Base-by-base conservation (phyloP, 2,329 filamentous ascomycete genomes). In the Nothophaeocryptopus gaeumannii region DNA sequence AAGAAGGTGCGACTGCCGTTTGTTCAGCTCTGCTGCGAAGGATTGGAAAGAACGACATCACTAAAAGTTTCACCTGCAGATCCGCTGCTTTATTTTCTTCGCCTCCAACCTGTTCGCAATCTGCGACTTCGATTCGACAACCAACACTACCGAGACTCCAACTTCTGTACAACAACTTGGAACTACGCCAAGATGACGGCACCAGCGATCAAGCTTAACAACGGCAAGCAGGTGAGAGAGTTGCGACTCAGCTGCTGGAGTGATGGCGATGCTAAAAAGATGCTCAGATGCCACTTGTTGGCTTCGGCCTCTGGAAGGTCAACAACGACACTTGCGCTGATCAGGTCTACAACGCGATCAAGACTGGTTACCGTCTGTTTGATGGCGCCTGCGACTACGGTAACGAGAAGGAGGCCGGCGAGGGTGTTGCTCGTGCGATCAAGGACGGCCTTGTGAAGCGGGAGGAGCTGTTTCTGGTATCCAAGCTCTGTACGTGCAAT, bases 381-480 rank as follows among this genome's bases (percentile, higher is more conserved):
- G 80, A 83, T 58, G 80, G 80, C 51, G 80, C 80, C 50, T 81
- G 77, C 63, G 87, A 91, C 71, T 92, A 93, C 72, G 86, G 86
- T 63, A 92, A 92, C 69, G 88, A 92, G 72, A 81, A 82, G 61
- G 86, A 90, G 71, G 83, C 80, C 58, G 88, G 88, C 51, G 74
- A 90, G 68, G 88, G 88, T 63, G 79, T 92, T 39, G 81, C 84
- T 52, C 85, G 86, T 60, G 88, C 88, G 64, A 89, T 93, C 72
- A 80, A 85, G 66, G 88, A 93, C 8, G 86, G 88, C 37, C 71
- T 92, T 51, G 87, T 91, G 61, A 89, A 85, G 77, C 85, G 88
- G 53, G 83, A 88, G 72, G 89, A 96, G 16, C 86, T 95, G 68
- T 95, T 95, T 81, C 84, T 96, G 67, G 87, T 91, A 58, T 89